Evolutionary conservation across 169 alveolate species (phyloP), one percentile per base, ranked within the genome.

Genomic region (Neospora caninum): DNA sequence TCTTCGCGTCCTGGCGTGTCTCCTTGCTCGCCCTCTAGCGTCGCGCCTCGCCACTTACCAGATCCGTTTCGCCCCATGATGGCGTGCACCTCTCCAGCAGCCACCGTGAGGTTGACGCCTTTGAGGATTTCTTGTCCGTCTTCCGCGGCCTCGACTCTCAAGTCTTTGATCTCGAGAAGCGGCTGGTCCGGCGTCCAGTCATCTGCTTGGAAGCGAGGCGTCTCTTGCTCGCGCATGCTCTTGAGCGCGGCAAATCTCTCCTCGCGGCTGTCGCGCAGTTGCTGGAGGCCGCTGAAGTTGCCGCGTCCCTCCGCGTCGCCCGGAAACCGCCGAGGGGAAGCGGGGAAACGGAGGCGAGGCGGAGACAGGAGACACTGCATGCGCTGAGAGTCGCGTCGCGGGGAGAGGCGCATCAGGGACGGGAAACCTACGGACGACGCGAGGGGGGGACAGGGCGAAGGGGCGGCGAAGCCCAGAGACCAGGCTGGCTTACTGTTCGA

Each of bases 11-110:
- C 20, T 22, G 4, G 73, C 64, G 64, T 10, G 27, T 10, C 64
- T 53, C 18, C 18, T 53, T 53, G 27, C 18, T 53, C 18, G 27
- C 18, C 7, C 18, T 7, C 18, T 53, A 7, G 18, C 64, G 64
- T 53, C 64, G 27, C 18, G n/a, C 64, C 18, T 18, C 18, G 73
- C 7, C 25, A 41, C 64, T 6, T 41, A 93, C 95, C 95, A 2
- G 96, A 95, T 29, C 97, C 97, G 92, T 96, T 96, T 39, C 96
- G 91, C 0, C 97, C 97, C 97, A 96, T 96, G 78, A 96, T 95
- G 42, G 97, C 94, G 42, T 95, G 96, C 34, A 91, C 89, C 88
- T 96, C 96, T 34, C 97, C 97, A 58, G 84, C 70, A 84, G 41
- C 78, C 53, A 96, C 84, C n/a, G 91, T 54, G 84, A 96, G 78